These are phyloP conservation scores for Citrus maxima DNA, from an alignment of 345 rosid species.

Conservation along the genomic window DNA sequence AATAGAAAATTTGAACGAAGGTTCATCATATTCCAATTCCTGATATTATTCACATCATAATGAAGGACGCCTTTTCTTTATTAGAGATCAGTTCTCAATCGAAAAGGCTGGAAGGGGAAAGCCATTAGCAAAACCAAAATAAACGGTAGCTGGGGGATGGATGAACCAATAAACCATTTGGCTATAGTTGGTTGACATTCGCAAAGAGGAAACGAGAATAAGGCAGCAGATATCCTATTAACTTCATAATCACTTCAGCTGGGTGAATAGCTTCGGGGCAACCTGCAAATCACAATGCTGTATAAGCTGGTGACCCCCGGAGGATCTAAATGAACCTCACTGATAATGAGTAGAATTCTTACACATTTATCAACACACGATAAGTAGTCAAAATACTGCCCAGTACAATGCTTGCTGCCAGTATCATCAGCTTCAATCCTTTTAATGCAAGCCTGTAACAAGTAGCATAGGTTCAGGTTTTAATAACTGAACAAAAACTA, in stretches of 20 bases:
- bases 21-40: neutral
- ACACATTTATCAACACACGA: constrained; percentile 32
- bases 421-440: constrained; percentile 27
- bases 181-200: constrained; percentile 4
- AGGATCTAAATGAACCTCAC: neutral
- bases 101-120: neutral
- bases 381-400: constrained; percentile 39
- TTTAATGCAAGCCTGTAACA: constrained; percentile 34
- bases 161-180: constrained; percentile 2
- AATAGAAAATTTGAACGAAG: neutral
- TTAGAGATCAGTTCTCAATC: neutral
- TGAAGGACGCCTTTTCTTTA: neutral
- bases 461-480: neutral
- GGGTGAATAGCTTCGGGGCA: constrained; percentile 22
- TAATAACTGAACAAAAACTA: neutral
- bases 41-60: no score
- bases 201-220: neutral
- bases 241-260: constrained; percentile 27
- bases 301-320: neutral
- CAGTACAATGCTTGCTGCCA: constrained; percentile 32
- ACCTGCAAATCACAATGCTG: constrained; percentile 30
- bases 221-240: neutral
- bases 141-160: neutral
- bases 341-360: neutral
- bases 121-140: neutral